Evolutionary conservation across 1,139 yeast genomes (phyloP), one percentile per base, ranked within the genome.

Genomic region (Magnusiomyces ingens): DNA sequence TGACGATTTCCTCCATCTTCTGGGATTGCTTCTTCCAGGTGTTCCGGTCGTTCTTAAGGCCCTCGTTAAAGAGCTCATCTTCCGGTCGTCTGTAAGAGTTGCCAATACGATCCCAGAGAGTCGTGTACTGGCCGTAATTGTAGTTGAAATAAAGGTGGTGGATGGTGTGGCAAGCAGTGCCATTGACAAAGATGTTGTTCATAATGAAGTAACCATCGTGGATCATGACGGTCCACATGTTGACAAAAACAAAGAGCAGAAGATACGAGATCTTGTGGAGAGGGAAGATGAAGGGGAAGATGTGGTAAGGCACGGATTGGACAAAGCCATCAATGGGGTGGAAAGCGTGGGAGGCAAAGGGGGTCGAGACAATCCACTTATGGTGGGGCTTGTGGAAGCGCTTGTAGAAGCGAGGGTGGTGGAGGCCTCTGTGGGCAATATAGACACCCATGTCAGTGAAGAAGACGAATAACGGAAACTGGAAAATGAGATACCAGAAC

Each of bases 361-460:
- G 99, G 2, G 99, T 91, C 60, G 98, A 93, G 51, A 93, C 97
- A 64, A 93, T 83, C 99, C 99, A 93, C 74, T 93, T 94, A 78
- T 93, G 99, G 71, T 93, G 99, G n/a, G 98, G 97, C 74, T 93
- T 93, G 75, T 93, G 99, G 60, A 93, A 75, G 37, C 67, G 70
- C 75, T 85, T 91, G 79, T 93, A 93, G 44, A 93, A 84, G 40
- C 77, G 64, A 35, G 96, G 97, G 85, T 91, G 87, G 70, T 93
- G 99, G 64, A 93, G 77, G 79, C 88, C 81, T 67, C 98, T 82
- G 73, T 93, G 99, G 62, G 90, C 85, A 67, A 86, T 77, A 70
- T 93, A 93, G 64, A 93, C 89, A 56, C 93, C 87, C 68, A 89
- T 85, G 71, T 93, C 99, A 6, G 99, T 91, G 69, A 93, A 93